phyloP scores from a whole-genome alignment of 2,329 filamentous ascomycete genomes.

The Arthrobotrys pseudoclavata region DNA sequence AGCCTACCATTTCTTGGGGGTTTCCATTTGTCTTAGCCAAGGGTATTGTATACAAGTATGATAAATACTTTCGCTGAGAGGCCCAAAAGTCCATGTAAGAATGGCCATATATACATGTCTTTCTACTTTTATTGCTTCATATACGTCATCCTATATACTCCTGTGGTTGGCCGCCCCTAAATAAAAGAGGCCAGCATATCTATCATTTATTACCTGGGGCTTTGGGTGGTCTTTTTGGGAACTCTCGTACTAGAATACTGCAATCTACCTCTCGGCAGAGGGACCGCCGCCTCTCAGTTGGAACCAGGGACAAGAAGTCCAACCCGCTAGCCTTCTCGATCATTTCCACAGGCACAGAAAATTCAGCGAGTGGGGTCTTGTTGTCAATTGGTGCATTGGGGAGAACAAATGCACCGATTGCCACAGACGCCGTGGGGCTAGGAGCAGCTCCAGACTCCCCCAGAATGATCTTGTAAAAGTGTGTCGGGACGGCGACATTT shows the following conservation, averaged over 20 bases:
- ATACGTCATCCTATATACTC: not conserved
- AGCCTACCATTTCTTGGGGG: not conserved
- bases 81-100: not conserved
- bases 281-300: slow-evolving; percentile 78
- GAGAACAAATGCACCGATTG: slow-evolving; percentile 92
- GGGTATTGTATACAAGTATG: slow-evolving; percentile 1
- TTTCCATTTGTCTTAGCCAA: not conserved
- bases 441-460: slow-evolving; percentile 75
- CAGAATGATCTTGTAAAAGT: slow-evolving; percentile 99
- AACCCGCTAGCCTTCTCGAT: slow-evolving; percentile 92
- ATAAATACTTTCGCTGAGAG: too few species aligned
- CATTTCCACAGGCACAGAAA: slow-evolving; percentile 93
- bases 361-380: slow-evolving; percentile 86
- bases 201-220: slow-evolving; percentile 9
- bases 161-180: too few species aligned
- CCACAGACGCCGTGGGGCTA: slow-evolving; percentile 76
- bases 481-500: slow-evolving; percentile 94
- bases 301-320: slow-evolving; percentile 87
- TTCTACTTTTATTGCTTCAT: not conserved
- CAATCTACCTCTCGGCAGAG: slow-evolving; percentile 90
- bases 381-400: slow-evolving; percentile 92
- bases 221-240: slow-evolving; percentile 67
- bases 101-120: not conserved
- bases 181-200: not conserved
- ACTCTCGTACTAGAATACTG: slow-evolving; percentile 86